These are phyloP conservation scores for Halophytophthora polymorphica DNA, from an alignment of 352 stramenopile species.

Conservation along the genomic window DNA sequence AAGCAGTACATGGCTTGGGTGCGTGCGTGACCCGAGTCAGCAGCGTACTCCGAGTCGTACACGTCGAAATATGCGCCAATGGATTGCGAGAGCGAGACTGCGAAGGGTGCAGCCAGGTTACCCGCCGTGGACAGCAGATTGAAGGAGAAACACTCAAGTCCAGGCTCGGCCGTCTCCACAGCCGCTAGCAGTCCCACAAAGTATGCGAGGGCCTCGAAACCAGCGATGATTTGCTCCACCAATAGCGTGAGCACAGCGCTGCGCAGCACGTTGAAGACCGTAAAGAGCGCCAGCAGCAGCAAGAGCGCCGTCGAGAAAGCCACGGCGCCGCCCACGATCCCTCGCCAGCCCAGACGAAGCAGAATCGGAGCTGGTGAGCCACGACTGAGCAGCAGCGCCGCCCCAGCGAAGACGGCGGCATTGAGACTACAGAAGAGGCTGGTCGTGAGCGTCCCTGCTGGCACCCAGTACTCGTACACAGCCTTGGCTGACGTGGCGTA, in stretches of 20 bases:
- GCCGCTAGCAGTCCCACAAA: slow-evolving; percentile 48
- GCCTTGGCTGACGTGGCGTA: slow-evolving; percentile 55
- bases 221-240: slow-evolving; percentile 45
- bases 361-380: slow-evolving; percentile 18
- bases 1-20: slow-evolving; percentile 47
- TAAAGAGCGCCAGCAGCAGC: slow-evolving; percentile 44
- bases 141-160: slow-evolving; percentile 47
- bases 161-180: slow-evolving; percentile 42
- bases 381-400: slow-evolving; percentile 24
- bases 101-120: slow-evolving; percentile 53
- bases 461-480: slow-evolving; percentile 57
- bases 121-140: slow-evolving; percentile 47
- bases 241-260: slow-evolving; percentile 40
- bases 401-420: slow-evolving; percentile 35
- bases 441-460: slow-evolving; percentile 32
- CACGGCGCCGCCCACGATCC: slow-evolving; percentile 30
- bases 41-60: slow-evolving; percentile 48
- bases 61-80: slow-evolving; percentile 63
- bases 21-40: slow-evolving; percentile 38
- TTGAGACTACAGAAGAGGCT: slow-evolving; percentile 48
- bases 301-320: slow-evolving; percentile 32
- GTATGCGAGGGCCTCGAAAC: slow-evolving; percentile 53
- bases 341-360: slow-evolving; percentile 30
- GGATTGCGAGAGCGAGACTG: slow-evolving; percentile 57
- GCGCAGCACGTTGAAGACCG: slow-evolving; percentile 54